These are phyloP conservation scores for Cydonia oblonga DNA, from an alignment of 331 rosid species.

Conservation along the genomic window DNA sequence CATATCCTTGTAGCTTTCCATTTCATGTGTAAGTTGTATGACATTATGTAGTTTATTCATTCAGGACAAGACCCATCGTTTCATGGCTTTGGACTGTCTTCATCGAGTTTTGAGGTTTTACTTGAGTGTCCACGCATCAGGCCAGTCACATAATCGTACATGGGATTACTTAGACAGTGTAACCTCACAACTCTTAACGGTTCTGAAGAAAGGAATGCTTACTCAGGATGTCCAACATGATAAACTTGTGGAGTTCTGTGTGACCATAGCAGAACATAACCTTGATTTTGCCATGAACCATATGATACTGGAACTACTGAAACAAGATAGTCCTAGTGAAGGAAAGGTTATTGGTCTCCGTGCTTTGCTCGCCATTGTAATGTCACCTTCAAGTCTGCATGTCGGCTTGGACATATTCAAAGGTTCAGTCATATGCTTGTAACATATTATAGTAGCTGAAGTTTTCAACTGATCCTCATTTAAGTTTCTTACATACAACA, in stretches of 20 bases:
- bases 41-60: conserved; percentile 33
- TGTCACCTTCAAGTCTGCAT: conserved; percentile 79
- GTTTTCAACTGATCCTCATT: not conserved
- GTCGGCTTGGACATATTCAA: conserved; percentile 81
- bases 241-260: conserved; percentile 96
- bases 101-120: conserved; percentile 95
- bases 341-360: conserved; percentile 99
- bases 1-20: conserved; percentile 12
- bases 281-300: conserved; percentile 99
- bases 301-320: conserved; percentile 88
- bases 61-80: conserved; percentile 97
- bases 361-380: conserved; percentile 91
- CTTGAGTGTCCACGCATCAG: conserved; percentile 83
- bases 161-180: conserved; percentile 98
- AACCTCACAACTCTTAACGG: conserved; percentile 80
- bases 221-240: conserved; percentile 98
- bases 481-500: conserved; percentile 30
- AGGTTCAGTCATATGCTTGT: conserved; percentile 30
- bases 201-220: conserved; percentile 91
- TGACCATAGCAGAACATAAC: conserved; percentile 92
- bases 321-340: conserved; percentile 90
- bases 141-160: conserved; percentile 73
- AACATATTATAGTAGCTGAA: not conserved
- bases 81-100: conserved; percentile 98
- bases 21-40: conserved; percentile 19